Conservation (phyloP, 2,329 filamentous ascomycete genomes). For the Penicillium freii region DNA sequence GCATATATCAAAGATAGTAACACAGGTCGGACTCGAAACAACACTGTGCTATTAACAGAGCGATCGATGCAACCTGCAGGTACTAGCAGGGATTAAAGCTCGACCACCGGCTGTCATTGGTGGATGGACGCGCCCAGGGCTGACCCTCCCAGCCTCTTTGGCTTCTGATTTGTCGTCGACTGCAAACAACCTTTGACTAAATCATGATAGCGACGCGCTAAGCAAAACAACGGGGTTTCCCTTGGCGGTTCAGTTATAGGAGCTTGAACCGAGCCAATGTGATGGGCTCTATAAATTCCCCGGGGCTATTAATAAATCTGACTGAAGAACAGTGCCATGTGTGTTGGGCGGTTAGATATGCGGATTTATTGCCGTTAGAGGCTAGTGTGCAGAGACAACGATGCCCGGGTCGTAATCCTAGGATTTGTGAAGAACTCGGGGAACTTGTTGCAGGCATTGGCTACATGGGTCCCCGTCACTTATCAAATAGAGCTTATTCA, state of each 20-base stretch:
- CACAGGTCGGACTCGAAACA: conserved; percentile 27
- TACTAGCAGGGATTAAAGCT: conserved; percentile 21
- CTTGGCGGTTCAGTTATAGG: conserved; percentile 18
- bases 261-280: conserved; percentile 7
- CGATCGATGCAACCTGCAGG: conserved; percentile 27
- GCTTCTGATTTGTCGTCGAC: conserved; percentile 16
- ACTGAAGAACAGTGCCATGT: conserved; percentile 14
- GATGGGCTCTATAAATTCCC: conserved; percentile 16
- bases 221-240: conserved; percentile 26
- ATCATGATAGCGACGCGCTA: conserved; percentile 25
- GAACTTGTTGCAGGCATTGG: conserved; percentile 2
- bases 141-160: conserved; percentile 13
- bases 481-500: neutral
- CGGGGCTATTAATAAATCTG: conserved; percentile 24
- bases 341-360: conserved; percentile 22
- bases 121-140: conserved; percentile 20
- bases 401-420: neutral
- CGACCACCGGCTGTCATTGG: conserved; percentile 24
- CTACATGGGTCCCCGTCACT: neutral
- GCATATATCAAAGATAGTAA: conserved; percentile 25
- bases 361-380: conserved; percentile 19
- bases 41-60: conserved; percentile 29
- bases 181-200: conserved; percentile 18
- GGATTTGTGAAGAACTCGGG: conserved; percentile 6
- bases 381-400: conserved; percentile 27